Conservation (phyloP, 148 eudicot species). For the Heliosperma pusillum region DNA sequence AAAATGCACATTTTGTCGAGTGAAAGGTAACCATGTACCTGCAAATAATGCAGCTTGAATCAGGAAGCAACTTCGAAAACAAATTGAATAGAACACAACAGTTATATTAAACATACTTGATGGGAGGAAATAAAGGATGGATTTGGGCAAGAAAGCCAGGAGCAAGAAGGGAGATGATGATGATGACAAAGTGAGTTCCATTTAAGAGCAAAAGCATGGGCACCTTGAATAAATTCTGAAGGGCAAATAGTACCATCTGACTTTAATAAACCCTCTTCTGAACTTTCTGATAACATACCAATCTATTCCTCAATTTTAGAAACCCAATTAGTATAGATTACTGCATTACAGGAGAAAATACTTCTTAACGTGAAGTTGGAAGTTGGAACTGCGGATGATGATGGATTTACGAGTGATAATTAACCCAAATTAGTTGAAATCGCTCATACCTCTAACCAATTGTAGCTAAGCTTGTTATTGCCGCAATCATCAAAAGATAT, state of each 20-base stretch:
- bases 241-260: slow-evolving; percentile 64
- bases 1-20: slow-evolving; percentile 65
- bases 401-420: too few relatives aligned
- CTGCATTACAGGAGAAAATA: too few relatives aligned
- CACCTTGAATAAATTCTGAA: slow-evolving; percentile 41
- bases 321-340: too few relatives aligned
- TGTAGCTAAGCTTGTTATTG: too few relatives aligned
- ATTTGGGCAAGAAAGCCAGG: slow-evolving; percentile 51
- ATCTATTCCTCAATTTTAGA: too few relatives aligned
- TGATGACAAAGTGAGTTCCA: slow-evolving; percentile 42
- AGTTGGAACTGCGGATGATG: too few relatives aligned
- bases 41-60: slow-evolving; percentile 9
- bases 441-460: too few relatives aligned
- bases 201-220: slow-evolving; percentile 46
- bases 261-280: slow-evolving; percentile 15
- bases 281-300: slow-evolving; percentile 21
- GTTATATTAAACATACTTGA: slow-evolving; percentile 15
- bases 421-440: too few relatives aligned
- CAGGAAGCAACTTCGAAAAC: background rate
- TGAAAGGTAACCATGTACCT: slow-evolving; percentile 73
- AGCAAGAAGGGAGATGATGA: slow-evolving; percentile 51
- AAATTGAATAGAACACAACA: background rate
- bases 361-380: too few relatives aligned
- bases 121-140: slow-evolving; percentile 32
- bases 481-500: too few relatives aligned